Percentiles rank a stretch among this genome's conserved stretches.
Conservation (phyloP, 2,329 filamentous ascomycete genomes). For the Teratosphaeria epicoccoides region DNA sequence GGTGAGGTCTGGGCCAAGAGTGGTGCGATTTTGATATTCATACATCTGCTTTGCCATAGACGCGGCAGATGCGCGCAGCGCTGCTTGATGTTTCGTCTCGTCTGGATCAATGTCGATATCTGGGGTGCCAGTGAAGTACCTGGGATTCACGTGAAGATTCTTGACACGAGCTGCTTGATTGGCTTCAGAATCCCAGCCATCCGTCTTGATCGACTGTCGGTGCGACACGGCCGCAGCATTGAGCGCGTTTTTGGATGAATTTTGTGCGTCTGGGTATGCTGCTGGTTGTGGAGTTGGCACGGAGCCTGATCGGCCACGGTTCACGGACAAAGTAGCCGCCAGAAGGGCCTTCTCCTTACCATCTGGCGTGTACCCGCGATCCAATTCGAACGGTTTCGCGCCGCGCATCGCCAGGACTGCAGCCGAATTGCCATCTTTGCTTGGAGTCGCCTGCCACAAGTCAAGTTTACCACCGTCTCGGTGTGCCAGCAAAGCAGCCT, state of each 20-base stretch:
- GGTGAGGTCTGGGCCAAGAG: slow-evolving; percentile 7
- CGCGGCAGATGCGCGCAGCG: slow-evolving; percentile 69
- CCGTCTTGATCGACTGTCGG: slow-evolving; percentile 23
- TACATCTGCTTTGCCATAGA: slow-evolving; percentile 90
- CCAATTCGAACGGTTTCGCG: slow-evolving; percentile 32
- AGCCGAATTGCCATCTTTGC: slow-evolving; percentile 52
- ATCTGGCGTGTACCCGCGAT: slow-evolving; percentile 39
- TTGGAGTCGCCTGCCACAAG: slow-evolving; percentile 41
- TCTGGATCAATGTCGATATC: slow-evolving; percentile 62
- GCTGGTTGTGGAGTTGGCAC: slow-evolving; percentile 36
- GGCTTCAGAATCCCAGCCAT: slow-evolving; percentile 36
- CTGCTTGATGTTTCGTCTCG: slow-evolving; percentile 61
- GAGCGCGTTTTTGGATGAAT: slow-evolving; percentile 56
- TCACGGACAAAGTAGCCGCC: slow-evolving; percentile 69
- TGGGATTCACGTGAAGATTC: slow-evolving; percentile 57
- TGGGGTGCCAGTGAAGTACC: slow-evolving; percentile 69
- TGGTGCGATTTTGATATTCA: slow-evolving; percentile 42
- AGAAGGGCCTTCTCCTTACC: slow-evolving; percentile 56
- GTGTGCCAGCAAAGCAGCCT: slow-evolving; percentile 60
- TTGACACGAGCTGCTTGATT: slow-evolving; percentile 53
- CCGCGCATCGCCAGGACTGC: slow-evolving; percentile 55
- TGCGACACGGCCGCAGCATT: slow-evolving; percentile 63
- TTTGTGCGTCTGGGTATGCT: slow-evolving; percentile 46
- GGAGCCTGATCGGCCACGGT: slow-evolving; percentile 51
- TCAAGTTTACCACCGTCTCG: slow-evolving; percentile 42